Percentiles rank a stretch among this genome's conserved stretches.
These are phyloP conservation scores for Ormosia emarginata DNA, from an alignment of 306 rosid species.

Conservation along the genomic window DNA sequence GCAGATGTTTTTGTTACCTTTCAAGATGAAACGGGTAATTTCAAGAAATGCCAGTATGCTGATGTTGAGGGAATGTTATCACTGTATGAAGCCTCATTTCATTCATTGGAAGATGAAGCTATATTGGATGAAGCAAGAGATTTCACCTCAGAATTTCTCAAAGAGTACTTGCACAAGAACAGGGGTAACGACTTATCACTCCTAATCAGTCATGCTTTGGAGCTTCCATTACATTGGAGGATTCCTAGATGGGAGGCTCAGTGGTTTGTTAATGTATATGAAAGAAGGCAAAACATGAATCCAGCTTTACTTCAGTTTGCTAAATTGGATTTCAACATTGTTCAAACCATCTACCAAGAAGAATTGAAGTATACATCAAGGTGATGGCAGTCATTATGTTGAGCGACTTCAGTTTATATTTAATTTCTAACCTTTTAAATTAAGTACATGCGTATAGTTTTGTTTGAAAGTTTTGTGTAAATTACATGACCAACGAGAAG, in stretches of 20 bases:
- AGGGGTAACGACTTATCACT: neutral
- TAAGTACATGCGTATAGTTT: neutral
- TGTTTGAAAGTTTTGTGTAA: too few relatives aligned
- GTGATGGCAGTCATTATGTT: neutral
- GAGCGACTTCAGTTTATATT: neutral
- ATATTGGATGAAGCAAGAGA: constrained; percentile 30
- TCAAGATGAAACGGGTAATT: constrained; percentile 10
- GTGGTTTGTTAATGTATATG: constrained; percentile 24
- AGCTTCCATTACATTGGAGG: constrained; percentile 41
- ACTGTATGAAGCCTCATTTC: constrained; percentile 36
- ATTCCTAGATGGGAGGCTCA: constrained; percentile 23
- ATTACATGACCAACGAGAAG: too few relatives aligned
- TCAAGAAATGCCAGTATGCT: neutral
- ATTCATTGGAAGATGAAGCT: constrained; percentile 20
- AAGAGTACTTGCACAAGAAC: neutral
- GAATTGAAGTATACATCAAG: constrained; percentile 2
- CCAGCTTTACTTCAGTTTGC: neutral
- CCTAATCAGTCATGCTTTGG: constrained; percentile 21
- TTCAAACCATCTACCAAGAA: constrained; percentile 7
- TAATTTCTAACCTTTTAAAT: neutral
- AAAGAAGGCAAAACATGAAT: neutral
- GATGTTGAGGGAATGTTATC: constrained; percentile 18
- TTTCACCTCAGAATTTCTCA: neutral
- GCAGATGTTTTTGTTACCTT: constrained; percentile 23
- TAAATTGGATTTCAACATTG: neutral